Conservation (phyloP, 169 alveolate genomes). For the Plasmodium blacklocki region DNA sequence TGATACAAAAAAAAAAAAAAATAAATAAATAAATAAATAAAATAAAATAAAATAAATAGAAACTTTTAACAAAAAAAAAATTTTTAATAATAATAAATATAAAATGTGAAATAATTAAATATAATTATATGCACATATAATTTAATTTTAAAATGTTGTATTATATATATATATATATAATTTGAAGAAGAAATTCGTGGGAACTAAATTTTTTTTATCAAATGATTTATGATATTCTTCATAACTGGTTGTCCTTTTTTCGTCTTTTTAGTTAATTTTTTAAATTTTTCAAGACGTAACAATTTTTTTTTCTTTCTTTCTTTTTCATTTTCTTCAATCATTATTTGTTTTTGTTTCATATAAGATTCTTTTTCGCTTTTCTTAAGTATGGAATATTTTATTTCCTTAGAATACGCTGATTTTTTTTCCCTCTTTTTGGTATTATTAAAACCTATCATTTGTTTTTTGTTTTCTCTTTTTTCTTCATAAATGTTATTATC, state of each 20-base stretch:
- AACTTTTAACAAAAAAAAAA: constrained; percentile 1
- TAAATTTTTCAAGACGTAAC: not conserved
- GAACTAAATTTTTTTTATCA: constrained; percentile 40
- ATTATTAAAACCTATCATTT: not conserved
- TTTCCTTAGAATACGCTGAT: constrained; percentile 2
- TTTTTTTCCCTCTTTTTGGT: not conserved
- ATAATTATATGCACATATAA: too few species aligned
- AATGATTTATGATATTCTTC: constrained; percentile 62
- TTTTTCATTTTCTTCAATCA: constrained; percentile 2
- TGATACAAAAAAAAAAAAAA: too few species aligned
- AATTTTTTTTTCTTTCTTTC: constrained; percentile 7
- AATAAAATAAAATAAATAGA: too few species aligned
- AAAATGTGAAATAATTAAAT: too few species aligned
- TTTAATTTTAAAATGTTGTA: too few species aligned
- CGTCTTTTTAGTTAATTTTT: not conserved
- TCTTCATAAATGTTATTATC: not conserved
- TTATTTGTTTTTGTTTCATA: constrained; percentile 2
- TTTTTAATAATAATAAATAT: too few species aligned
- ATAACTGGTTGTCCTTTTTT: constrained; percentile 61
- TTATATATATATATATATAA: too few species aligned
- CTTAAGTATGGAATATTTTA: not conserved
- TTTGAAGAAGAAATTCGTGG: too few species aligned
- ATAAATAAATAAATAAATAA: too few species aligned
- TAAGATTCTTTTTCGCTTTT: not conserved
- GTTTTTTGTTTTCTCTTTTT: not conserved